Evolutionary conservation across 148 eudicot genomes (phyloP).

Genomic region (Rhododendron griersonianum): DNA sequence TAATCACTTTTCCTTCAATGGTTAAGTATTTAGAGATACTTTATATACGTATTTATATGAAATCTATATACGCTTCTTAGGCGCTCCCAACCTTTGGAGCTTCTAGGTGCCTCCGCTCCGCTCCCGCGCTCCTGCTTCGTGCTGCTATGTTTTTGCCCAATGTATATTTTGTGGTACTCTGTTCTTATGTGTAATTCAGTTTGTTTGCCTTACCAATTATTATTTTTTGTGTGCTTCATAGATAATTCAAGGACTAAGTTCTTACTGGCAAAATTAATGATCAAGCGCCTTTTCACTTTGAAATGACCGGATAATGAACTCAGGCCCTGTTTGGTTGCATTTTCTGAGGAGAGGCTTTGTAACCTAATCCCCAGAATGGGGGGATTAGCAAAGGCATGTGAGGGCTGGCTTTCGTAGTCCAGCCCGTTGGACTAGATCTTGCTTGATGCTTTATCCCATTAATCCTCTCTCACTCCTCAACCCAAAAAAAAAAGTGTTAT

Average conservation of each 20-base stretch:
- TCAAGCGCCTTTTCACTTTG: not conserved
- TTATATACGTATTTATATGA: too few species aligned
- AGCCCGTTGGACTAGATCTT: not conserved
- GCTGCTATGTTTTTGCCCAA: not conserved
- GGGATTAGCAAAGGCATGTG: not conserved
- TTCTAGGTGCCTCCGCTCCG: too few species aligned
- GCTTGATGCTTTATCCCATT: not conserved
- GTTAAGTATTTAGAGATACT: too few species aligned
- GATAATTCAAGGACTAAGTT: not conserved
- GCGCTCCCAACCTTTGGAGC: too few species aligned
- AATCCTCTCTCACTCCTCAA: not conserved
- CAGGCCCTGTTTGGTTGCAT: not conserved
- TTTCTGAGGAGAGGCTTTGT: not conserved
- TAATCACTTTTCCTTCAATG: too few species aligned
- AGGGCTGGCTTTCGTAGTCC: not conserved
- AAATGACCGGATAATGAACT: not conserved
- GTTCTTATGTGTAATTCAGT: not conserved
- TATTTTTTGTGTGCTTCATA: not conserved
- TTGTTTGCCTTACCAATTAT: not conserved
- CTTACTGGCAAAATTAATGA: not conserved
- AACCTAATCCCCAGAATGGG: not conserved
- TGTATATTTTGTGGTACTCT: not conserved
- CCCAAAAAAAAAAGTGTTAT: not conserved
- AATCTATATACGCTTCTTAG: too few species aligned
- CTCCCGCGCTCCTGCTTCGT: too few species aligned